A percentile compares a stretch with the other conserved stretches of the same genome.
phyloP scores from a whole-genome alignment of 805 yeast genomes.

The Blastobotrys parvus region DNA sequence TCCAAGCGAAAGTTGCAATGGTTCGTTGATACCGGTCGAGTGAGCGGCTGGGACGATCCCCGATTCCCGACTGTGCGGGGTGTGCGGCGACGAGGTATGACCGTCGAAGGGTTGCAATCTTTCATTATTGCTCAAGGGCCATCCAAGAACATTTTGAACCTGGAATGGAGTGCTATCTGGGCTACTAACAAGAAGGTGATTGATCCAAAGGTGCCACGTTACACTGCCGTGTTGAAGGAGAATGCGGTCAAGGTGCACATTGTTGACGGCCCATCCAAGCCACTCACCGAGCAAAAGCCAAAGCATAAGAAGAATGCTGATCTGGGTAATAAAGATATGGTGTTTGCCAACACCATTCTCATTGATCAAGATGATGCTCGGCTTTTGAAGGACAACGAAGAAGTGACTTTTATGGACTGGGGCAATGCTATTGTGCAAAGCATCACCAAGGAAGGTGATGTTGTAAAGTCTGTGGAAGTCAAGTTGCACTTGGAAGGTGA shows the following conservation, averaged over 20 bases:
- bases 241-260: constrained; percentile 66
- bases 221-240: constrained; percentile 61
- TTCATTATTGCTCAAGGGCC: constrained; percentile 96
- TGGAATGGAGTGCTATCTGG: constrained; percentile 98
- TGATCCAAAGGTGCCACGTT: constrained; percentile 96
- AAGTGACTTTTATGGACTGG: constrained; percentile 98
- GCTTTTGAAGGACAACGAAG: constrained; percentile 75
- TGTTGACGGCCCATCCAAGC: constrained; percentile 45
- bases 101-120: constrained; percentile 93
- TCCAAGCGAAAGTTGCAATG: constrained; percentile 98
- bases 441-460: constrained; percentile 52
- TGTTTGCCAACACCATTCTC: constrained; percentile 53
- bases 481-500: constrained; percentile 89
- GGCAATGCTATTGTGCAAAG: constrained; percentile 81
- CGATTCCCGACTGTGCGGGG: constrained; percentile 99
- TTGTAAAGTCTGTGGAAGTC: constrained; percentile 60
- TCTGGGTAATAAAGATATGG: constrained; percentile 75
- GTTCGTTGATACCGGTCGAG: constrained; percentile 91
- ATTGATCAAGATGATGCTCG: constrained; percentile 82
- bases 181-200: constrained; percentile 94
- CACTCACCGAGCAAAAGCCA: constrained; percentile 64
- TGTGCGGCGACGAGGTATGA: constrained; percentile 99
- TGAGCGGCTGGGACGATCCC: constrained; percentile 96
- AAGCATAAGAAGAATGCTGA: constrained; percentile 94
- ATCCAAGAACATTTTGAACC: constrained; percentile 88